A percentile compares a stretch with the other conserved stretches of the same genome.
phyloP scores from a whole-genome alignment of 345 rosid species.

The Syzygium aromaticum region DNA sequence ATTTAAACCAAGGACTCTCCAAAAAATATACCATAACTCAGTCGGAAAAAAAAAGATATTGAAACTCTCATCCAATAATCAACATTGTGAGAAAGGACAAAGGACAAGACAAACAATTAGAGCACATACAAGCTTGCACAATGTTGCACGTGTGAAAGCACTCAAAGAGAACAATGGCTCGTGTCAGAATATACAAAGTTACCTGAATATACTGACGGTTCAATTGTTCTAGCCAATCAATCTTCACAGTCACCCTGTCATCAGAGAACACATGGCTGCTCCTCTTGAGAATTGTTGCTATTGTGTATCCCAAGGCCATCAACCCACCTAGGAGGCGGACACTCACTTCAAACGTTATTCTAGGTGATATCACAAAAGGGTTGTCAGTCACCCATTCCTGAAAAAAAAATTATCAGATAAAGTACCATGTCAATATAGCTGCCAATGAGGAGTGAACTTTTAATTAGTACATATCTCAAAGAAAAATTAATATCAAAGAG shows the following conservation, averaged over 20 bases:
- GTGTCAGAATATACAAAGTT: background rate
- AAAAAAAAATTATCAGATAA: constrained; percentile 2
- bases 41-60: background rate
- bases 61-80: background rate
- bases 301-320: constrained; percentile 97
- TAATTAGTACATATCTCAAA: background rate
- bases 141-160: background rate
- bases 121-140: background rate
- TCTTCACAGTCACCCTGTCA: constrained; percentile 70
- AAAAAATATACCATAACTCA: background rate
- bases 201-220: constrained; percentile 93
- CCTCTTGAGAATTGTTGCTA: constrained; percentile 92
- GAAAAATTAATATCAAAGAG: background rate
- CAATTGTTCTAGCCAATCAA: constrained; percentile 93
- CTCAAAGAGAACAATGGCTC: background rate
- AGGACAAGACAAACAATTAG: background rate
- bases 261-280: constrained; percentile 82
- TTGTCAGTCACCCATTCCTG: constrained; percentile 97
- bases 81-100: background rate
- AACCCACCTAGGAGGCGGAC: constrained; percentile 99
- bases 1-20: background rate
- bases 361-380: constrained; percentile 97
- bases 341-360: constrained; percentile 96
- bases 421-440: background rate
- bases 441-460: background rate